These are phyloP conservation scores for Fusarium chaquense DNA, from an alignment of 2,329 filamentous ascomycete genomes.

Conservation along the genomic window DNA sequence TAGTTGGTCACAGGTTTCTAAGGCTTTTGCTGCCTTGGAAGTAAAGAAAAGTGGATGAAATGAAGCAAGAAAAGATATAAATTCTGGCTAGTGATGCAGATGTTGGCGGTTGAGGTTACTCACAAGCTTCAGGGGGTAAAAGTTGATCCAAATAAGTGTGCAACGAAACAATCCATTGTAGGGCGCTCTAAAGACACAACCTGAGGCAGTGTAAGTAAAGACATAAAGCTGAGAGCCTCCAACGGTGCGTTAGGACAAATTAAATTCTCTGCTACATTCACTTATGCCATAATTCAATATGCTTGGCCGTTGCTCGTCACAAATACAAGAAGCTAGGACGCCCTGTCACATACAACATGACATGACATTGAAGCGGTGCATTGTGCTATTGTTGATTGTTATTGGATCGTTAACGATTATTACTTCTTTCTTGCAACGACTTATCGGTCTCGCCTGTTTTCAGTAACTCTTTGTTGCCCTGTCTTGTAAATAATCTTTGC, in stretches of 20 bases:
- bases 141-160: neutral
- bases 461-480: neutral
- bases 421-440: neutral
- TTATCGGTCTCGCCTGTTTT: slow-evolving; percentile 1
- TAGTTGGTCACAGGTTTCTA: slow-evolving; percentile 47
- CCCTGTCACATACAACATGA: neutral
- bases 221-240: neutral
- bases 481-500: neutral
- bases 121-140: neutral
- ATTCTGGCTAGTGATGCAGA: neutral
- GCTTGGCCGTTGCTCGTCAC: neutral
- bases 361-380: neutral
- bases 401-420: neutral
- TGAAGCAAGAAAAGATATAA: neutral
- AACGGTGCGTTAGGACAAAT: neutral
- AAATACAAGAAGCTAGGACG: slow-evolving; percentile 1
- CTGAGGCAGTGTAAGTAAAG: neutral
- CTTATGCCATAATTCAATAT: neutral
- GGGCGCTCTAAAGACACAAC: neutral
- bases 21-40: slow-evolving; percentile 47
- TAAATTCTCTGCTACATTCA: neutral
- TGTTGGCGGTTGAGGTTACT: neutral
- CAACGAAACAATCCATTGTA: slow-evolving; percentile 1
- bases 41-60: slow-evolving; percentile 42
- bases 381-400: neutral